phyloP scores from a whole-genome alignment of 2,329 filamentous ascomycete species.

The Aspergillus phoenicis region DNA sequence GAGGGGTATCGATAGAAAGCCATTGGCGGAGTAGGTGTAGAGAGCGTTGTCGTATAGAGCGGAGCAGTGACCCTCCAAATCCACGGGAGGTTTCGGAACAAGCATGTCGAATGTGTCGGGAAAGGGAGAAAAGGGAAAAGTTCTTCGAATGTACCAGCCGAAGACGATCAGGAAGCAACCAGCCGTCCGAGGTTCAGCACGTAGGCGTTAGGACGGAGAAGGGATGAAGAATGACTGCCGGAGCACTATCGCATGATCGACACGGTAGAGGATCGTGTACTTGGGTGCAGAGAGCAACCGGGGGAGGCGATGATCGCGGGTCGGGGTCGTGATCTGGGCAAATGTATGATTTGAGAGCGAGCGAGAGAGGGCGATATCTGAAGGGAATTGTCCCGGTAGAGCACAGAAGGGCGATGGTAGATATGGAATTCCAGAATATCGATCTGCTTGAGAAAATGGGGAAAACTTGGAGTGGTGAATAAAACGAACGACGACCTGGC shows the following conservation, averaged over 20 bases:
- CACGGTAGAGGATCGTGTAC: slow-evolving; percentile 7
- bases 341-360: slow-evolving; percentile 7
- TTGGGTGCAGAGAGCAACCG: slow-evolving; percentile 11
- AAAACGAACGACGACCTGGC: slow-evolving; percentile 22
- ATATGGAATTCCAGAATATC: slow-evolving; percentile 6
- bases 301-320: slow-evolving; percentile 1
- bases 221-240: slow-evolving; percentile 35
- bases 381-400: not conserved
- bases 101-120: slow-evolving; percentile 58
- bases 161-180: slow-evolving; percentile 30
- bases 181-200: slow-evolving; percentile 26
- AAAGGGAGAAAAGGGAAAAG: slow-evolving; percentile 11
- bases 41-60: slow-evolving; percentile 78
- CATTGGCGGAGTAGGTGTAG: slow-evolving; percentile 76
- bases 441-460: slow-evolving; percentile 11
- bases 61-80: slow-evolving; percentile 78
- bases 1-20: slow-evolving; percentile 74
- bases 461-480: slow-evolving; percentile 1
- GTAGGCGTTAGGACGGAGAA: slow-evolving; percentile 19
- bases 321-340: not conserved
- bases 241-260: slow-evolving; percentile 41
- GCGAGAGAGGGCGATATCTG: slow-evolving; percentile 3
- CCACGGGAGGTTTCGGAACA: slow-evolving; percentile 68
- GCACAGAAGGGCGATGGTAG: slow-evolving; percentile 5
- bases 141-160: slow-evolving; percentile 34